Percentiles rank a stretch among this genome's conserved stretches.
Conservation (phyloP, 805 yeast genomes). For the Ogataea degrootiae region DNA sequence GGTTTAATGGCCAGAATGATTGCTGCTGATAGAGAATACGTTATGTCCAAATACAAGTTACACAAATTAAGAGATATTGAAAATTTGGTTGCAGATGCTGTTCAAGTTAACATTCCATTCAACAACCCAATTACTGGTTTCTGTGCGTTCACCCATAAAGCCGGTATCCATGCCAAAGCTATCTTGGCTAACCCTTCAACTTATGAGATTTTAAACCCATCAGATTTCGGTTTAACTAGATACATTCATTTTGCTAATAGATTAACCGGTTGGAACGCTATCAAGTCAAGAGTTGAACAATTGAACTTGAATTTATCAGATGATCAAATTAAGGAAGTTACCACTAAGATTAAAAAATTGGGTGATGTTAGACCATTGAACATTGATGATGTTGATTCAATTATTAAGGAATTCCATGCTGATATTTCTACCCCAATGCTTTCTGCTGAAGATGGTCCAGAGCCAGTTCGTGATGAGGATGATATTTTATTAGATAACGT, state of each 20-base stretch:
- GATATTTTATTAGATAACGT: conserved; percentile 24
- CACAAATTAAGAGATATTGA: conserved; percentile 95
- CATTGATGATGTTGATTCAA: conserved; percentile 96
- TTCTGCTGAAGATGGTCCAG: conserved; percentile 28
- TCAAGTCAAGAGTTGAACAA: conserved; percentile 97
- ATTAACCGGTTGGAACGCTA: conserved; percentile 98
- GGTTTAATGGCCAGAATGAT: conserved; percentile 99
- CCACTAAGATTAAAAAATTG: conserved; percentile 84
- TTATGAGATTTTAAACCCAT: conserved; percentile 93
- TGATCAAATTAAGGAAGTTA: conserved; percentile 92
- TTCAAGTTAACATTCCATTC: conserved; percentile 94
- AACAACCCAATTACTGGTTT: conserved; percentile 98
- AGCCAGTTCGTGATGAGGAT: conserved; percentile 25
- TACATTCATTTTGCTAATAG: conserved; percentile 98
- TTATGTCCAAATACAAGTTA: conserved; percentile 86
- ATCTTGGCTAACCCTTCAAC: conserved; percentile 97
- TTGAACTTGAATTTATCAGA: conserved; percentile 85
- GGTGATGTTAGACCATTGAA: conserved; percentile 94
- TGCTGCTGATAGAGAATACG: conserved; percentile 96
- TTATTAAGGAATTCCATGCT: conserved; percentile 89
- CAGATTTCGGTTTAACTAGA: conserved; percentile 92
- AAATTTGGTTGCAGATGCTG: conserved; percentile 94
- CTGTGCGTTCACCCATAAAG: conserved; percentile 99
- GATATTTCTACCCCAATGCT: conserved; percentile 48
- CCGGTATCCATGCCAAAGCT: conserved; percentile 99